Evolutionary conservation across 139 green algal genomes (phyloP).

Genomic region (Coccomyxa sp.): DNA sequence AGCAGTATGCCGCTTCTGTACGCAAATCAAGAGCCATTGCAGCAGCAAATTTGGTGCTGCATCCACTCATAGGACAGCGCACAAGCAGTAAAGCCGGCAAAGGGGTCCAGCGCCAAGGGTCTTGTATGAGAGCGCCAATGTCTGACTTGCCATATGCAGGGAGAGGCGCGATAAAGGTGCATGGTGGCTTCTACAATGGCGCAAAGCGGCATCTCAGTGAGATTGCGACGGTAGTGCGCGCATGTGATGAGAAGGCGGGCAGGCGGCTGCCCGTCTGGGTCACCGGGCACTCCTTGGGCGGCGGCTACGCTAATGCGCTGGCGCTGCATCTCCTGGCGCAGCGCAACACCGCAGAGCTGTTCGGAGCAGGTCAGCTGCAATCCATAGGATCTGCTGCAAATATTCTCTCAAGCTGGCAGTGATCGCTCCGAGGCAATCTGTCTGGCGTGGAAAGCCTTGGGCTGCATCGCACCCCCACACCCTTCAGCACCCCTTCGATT

Average conservation of each 20-base stretch:
- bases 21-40: no score
- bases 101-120: no score
- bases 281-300: constrained; percentile 21
- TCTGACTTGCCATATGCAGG: constrained; percentile 3
- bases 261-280: constrained; percentile 18
- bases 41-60: no score
- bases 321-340: constrained; percentile 25
- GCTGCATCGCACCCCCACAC: no score
- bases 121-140: no score
- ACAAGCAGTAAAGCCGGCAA: no score
- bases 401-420: background rate
- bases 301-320: constrained; percentile 25
- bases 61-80: no score
- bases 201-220: constrained; percentile 12
- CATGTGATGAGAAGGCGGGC: background rate
- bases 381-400: no score
- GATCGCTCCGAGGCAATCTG: background rate
- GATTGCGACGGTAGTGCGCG: constrained; percentile 10
- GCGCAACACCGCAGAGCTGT: constrained; percentile 8
- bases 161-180: constrained; percentile 5
- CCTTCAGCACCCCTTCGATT: no score
- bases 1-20: no score
- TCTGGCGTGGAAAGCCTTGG: background rate
- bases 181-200: constrained; percentile 20
- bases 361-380: constrained; percentile 13